Conservation (phyloP, 306 rosid genomes). For the Pterocarpus macrocarpus region DNA sequence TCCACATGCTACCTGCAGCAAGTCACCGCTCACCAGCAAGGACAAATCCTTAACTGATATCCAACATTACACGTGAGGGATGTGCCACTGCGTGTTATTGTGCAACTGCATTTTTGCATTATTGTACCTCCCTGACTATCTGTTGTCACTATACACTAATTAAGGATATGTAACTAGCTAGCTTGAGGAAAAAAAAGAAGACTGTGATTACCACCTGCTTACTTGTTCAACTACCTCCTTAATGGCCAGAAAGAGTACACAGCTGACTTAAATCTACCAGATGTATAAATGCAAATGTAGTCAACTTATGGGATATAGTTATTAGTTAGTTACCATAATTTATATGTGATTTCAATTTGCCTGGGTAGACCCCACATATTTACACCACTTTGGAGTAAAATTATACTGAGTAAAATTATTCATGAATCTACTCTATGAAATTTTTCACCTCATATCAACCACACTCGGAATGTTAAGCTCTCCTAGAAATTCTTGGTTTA, state of each 20-base stretch:
- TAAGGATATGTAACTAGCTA: too few relatives aligned
- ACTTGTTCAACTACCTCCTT: constrained; percentile 36
- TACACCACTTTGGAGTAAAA: too few relatives aligned
- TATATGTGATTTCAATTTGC: not conserved
- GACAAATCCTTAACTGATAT: constrained; percentile 28
- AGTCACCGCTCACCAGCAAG: constrained; percentile 23
- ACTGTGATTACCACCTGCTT: not conserved
- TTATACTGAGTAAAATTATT: too few relatives aligned
- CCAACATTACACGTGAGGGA: constrained; percentile 48
- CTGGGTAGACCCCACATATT: not conserved
- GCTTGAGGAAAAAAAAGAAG: not conserved
- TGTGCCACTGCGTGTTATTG: constrained; percentile 42
- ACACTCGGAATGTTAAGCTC: not conserved
- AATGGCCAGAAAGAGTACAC: constrained; percentile 28
- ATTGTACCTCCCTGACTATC: constrained; percentile 45
- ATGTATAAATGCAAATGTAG: not conserved
- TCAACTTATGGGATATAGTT: not conserved
- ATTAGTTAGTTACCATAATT: not conserved
- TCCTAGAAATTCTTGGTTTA: not conserved
- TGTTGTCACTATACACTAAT: not conserved
- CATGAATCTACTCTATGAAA: too few relatives aligned
- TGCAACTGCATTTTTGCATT: constrained; percentile 47
- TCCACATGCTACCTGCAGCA: constrained; percentile 46
- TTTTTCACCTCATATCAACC: too few relatives aligned
- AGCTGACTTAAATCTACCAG: not conserved